Percentiles rank a stretch among this genome's conserved stretches.
Conservation (phyloP, 2,329 filamentous ascomycete genomes). For the Rhytidhysteron rufulum region DNA sequence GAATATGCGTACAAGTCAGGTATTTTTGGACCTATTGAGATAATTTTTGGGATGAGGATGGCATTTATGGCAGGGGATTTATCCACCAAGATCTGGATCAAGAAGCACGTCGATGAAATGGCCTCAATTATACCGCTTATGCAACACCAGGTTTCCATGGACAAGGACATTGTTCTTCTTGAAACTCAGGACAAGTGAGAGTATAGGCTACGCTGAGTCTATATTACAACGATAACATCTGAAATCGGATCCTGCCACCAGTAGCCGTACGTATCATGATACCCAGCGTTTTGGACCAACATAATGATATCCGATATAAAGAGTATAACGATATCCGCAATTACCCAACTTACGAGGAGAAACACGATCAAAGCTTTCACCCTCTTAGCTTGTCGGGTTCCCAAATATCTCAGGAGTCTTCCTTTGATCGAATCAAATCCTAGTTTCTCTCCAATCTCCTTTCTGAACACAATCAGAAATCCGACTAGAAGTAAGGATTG, state of each 20-base stretch:
- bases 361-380: constrained; percentile 7
- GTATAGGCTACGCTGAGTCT: neutral
- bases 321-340: constrained; percentile 9
- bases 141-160: neutral
- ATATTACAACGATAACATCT: constrained; percentile 12
- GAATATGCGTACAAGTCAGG: neutral
- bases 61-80: constrained; percentile 2
- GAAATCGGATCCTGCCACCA: constrained; percentile 16
- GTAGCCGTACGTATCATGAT: neutral
- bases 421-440: constrained; percentile 4
- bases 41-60: constrained; percentile 1
- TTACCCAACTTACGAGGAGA: constrained; percentile 7
- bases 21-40: neutral
- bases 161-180: neutral
- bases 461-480: constrained; percentile 11
- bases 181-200: neutral
- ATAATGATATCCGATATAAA: constrained; percentile 11
- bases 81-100: constrained; percentile 1
- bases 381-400: constrained; percentile 3
- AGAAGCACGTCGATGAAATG: neutral
- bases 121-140: constrained; percentile 1
- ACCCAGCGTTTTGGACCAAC: constrained; percentile 4
- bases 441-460: constrained; percentile 8
- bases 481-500: constrained; percentile 8
- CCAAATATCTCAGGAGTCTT: constrained; percentile 2